Evolutionary conservation across 345 rosid genomes (phyloP).

Genomic region (Euphorbia lathyris): DNA sequence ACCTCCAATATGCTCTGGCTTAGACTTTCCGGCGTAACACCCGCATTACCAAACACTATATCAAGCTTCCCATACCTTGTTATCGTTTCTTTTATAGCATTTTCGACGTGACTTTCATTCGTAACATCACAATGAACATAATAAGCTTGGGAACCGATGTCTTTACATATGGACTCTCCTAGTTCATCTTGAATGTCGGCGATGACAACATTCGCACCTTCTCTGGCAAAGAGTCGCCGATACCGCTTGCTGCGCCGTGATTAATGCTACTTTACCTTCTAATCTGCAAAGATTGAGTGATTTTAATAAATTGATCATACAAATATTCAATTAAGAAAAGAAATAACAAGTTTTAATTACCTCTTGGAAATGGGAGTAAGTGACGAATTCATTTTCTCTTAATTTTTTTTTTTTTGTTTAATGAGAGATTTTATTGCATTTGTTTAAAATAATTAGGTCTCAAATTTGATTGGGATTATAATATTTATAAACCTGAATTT

Average conservation of each 20-base stretch:
- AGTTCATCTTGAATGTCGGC: slow-evolving; percentile 5
- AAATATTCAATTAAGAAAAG: not conserved
- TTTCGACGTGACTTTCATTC: not conserved
- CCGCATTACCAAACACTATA: not conserved
- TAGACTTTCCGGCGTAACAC: not conserved
- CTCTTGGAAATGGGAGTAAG: not conserved
- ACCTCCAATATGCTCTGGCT: not conserved
- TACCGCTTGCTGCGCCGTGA: slow-evolving; percentile 4
- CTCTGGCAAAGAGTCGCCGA: not conserved
- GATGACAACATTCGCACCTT: not conserved
- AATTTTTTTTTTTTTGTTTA: not conserved
- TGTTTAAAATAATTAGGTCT: no score
- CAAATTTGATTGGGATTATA: no score
- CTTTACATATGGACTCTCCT: not conserved
- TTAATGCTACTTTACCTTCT: slow-evolving; percentile 2
- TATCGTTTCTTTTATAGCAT: not conserved
- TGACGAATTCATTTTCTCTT: not conserved
- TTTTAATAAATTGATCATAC: not conserved
- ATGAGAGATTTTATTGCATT: no score
- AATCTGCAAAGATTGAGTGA: not conserved
- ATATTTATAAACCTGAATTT: no score
- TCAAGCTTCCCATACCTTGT: slow-evolving; percentile 8
- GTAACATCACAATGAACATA: slow-evolving; percentile 12
- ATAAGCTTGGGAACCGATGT: not conserved
- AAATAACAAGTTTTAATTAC: not conserved